phyloP scores from a whole-genome alignment of 495 filamentous ascomycete species.

The Letharia lupina region DNA sequence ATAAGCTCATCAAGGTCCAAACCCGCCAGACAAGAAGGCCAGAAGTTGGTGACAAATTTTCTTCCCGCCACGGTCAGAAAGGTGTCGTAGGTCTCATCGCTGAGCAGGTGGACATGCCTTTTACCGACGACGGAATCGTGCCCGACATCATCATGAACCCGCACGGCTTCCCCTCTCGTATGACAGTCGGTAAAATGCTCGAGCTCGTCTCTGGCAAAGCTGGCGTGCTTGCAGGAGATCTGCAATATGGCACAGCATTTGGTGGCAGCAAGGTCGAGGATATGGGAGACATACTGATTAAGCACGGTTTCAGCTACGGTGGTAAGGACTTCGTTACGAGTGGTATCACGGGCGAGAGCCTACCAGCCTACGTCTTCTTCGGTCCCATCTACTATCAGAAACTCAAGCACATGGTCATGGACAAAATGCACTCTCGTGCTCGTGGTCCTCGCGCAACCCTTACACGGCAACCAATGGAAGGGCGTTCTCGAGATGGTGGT shows the following conservation, averaged over 20 bases:
- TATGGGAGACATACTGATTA: constrained; percentile 75
- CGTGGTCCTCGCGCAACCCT: constrained; percentile 84
- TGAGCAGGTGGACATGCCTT: constrained; percentile 93
- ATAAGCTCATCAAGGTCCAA: constrained; percentile 77
- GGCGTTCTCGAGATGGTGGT: constrained; percentile 84
- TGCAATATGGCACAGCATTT: constrained; percentile 91
- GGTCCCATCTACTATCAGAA: constrained; percentile 99
- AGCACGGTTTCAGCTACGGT: constrained; percentile 86
- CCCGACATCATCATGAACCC: constrained; percentile 99
- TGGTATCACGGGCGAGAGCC: constrained; percentile 86
- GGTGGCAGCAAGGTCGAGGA: constrained; percentile 84
- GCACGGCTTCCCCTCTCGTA: constrained; percentile 97
- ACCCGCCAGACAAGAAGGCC: constrained; percentile 88
- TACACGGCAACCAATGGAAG: constrained; percentile 94
- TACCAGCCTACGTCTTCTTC: constrained; percentile 96
- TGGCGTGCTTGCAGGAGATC: constrained; percentile 69
- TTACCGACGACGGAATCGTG: constrained; percentile 78
- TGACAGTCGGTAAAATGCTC: constrained; percentile 98
- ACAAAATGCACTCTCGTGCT: constrained; percentile 97
- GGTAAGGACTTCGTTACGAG: constrained; percentile 94
- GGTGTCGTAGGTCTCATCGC: constrained; percentile 95
- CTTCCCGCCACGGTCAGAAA: constrained; percentile 95
- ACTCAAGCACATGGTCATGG: constrained; percentile 99
- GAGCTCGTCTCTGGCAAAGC: constrained; percentile 94
- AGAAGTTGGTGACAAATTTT: constrained; percentile 97